Evolutionary conservation across 441 rosid species (phyloP).

Genomic region (Syzygium syzygioides): DNA sequence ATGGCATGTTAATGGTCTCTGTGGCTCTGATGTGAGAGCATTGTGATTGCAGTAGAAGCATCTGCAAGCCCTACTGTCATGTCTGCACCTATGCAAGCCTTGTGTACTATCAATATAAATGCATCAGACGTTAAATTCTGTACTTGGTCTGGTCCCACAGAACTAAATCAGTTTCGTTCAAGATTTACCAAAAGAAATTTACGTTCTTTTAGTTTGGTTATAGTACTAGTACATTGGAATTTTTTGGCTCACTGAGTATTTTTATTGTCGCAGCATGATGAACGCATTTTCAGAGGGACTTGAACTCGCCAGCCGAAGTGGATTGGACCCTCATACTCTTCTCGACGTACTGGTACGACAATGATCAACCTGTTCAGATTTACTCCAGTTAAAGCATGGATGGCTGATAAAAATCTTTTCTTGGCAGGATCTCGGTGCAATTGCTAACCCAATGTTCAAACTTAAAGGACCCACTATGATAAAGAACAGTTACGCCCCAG

Average conservation of each 20-base stretch:
- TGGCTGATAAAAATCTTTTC: background rate
- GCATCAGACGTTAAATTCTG: background rate
- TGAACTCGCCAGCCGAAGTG: conserved; percentile 74
- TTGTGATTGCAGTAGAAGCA: background rate
- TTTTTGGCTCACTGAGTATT: background rate
- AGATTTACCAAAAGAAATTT: background rate
- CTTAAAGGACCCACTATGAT: conserved; percentile 87
- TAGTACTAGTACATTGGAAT: background rate
- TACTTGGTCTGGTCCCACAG: background rate
- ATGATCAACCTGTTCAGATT: background rate
- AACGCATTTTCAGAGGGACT: conserved; percentile 89
- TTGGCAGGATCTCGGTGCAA: conserved; percentile 71
- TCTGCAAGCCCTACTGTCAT: background rate
- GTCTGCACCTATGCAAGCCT: background rate
- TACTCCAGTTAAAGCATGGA: background rate
- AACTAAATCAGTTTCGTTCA: background rate
- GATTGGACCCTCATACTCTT: conserved; percentile 62
- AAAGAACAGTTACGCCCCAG: conserved; percentile 53
- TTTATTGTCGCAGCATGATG: conserved; percentile 56
- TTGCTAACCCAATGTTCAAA: conserved; percentile 75
- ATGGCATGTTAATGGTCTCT: background rate
- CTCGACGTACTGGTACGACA: conserved; percentile 58
- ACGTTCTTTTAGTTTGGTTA: background rate
- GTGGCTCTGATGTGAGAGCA: background rate
- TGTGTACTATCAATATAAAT: background rate